Evolutionary conservation across 1,284 basidiomycete species (phyloP).

Genomic region (Leccinum pallidistipes): DNA sequence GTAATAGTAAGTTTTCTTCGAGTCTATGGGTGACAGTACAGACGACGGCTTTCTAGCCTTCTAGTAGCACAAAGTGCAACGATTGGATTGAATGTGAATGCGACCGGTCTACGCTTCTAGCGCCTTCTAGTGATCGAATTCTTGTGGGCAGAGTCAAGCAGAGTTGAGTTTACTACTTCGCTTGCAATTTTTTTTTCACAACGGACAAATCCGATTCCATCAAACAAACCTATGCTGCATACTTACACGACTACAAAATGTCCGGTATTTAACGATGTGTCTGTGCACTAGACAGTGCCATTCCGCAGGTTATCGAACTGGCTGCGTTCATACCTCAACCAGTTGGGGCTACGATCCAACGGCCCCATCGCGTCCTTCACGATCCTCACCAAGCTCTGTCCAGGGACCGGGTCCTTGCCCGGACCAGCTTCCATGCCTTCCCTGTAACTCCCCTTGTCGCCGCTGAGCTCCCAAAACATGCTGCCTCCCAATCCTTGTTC

Average conservation of each 20-base stretch:
- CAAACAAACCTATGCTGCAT: background rate
- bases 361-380: constrained; percentile 77
- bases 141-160: background rate
- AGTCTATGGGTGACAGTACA: constrained; percentile 28
- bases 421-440: constrained; percentile 70
- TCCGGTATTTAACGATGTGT: background rate
- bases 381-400: constrained; percentile 61
- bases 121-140: background rate
- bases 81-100: background rate
- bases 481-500: constrained; percentile 72
- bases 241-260: background rate
- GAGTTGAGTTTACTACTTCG: background rate
- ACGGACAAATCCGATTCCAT: background rate
- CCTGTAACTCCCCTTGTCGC: constrained; percentile 67
- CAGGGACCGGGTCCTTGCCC: constrained; percentile 62
- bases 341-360: constrained; percentile 65
- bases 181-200: background rate
- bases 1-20: constrained; percentile 16
- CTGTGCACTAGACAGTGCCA: constrained; percentile 39
- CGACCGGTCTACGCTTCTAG: background rate
- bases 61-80: background rate
- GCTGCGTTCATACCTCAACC: constrained; percentile 70
- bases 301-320: constrained; percentile 74
- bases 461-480: constrained; percentile 88
- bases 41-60: background rate